Percentiles rank a stretch among this genome's conserved stretches.
Conservation (phyloP, 176 grass and related monocot genomes). For the Sorghum bicolor region DNA sequence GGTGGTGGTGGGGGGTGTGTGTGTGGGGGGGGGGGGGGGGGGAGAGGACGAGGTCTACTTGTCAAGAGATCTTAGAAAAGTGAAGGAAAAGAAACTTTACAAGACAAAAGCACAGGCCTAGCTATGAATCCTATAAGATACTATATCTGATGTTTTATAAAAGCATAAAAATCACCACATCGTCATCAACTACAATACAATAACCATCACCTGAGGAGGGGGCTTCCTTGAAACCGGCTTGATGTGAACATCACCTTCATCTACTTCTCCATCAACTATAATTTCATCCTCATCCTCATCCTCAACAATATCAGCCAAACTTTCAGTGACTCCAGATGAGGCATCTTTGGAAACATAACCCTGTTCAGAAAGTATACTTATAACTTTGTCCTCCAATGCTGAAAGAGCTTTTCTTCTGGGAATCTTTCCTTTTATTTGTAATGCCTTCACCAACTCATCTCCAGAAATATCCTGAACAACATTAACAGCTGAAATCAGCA, state of each 20-base stretch:
- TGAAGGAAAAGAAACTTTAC: background rate
- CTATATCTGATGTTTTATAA: background rate
- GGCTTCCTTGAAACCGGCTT: conserved; percentile 70
- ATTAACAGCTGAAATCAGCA: conserved; percentile 32
- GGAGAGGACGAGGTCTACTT: background rate
- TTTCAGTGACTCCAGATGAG: conserved; percentile 42
- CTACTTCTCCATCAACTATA: conserved; percentile 90
- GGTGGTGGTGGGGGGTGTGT: no score
- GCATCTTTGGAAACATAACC: conserved; percentile 81
- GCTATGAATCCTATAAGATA: background rate
- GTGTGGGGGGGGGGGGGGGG: background rate
- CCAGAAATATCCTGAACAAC: conserved; percentile 86
- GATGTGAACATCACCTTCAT: conserved; percentile 98
- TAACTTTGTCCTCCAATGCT: conserved; percentile 83
- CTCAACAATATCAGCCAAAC: conserved; percentile 52
- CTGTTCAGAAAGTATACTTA: conserved; percentile 81
- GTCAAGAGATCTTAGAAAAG: background rate
- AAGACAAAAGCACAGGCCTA: background rate
- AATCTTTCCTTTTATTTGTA: conserved; percentile 95
- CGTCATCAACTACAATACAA: conserved; percentile 17
- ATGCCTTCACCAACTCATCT: conserved; percentile 82
- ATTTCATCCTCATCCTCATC: conserved; percentile 88
- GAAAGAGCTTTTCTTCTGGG: conserved; percentile 84
- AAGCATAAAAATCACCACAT: background rate
- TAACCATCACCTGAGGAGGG: conserved; percentile 22